A percentile compares a stretch with the other conserved stretches of the same genome.
Evolutionary conservation across 2,329 filamentous ascomycete species (phyloP).

Genomic region (Arthrobotrys conoides): DNA sequence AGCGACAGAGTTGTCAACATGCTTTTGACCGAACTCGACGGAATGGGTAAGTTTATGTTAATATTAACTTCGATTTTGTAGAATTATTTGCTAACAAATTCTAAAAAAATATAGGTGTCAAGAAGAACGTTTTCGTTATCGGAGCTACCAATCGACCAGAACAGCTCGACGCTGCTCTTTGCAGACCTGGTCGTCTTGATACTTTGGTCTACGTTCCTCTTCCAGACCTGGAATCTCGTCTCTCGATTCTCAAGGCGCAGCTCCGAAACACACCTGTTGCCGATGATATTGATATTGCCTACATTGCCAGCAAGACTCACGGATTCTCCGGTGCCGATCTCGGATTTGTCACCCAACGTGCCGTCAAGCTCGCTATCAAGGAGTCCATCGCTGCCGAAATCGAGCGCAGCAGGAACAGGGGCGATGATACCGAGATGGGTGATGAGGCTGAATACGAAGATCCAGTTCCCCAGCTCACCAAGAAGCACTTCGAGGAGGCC

Average conservation of each 20-base stretch:
- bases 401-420: slow-evolving; percentile 85
- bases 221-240: slow-evolving; percentile 90
- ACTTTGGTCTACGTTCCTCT: slow-evolving; percentile 98
- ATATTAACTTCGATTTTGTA: slow-evolving; percentile 20
- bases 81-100: slow-evolving; percentile 66
- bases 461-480: slow-evolving; percentile 94
- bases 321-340: slow-evolving; percentile 99
- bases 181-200: slow-evolving; percentile 98
- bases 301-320: slow-evolving; percentile 96
- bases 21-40: slow-evolving; percentile 80
- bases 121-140: slow-evolving; percentile 99
- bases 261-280: slow-evolving; percentile 97
- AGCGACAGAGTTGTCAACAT: slow-evolving; percentile 99
- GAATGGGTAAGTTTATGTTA: slow-evolving; percentile 68
- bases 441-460: slow-evolving; percentile 87
- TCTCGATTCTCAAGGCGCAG: slow-evolving; percentile 92
- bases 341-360: slow-evolving; percentile 98
- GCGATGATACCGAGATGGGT: slow-evolving; percentile 77
- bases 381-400: slow-evolving; percentile 91
- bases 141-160: slow-evolving; percentile 98
- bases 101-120: slow-evolving; percentile 69
- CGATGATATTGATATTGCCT: slow-evolving; percentile 86
- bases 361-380: slow-evolving; percentile 99
- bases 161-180: slow-evolving; percentile 97
- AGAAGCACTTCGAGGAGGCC: slow-evolving; percentile 97